Percentiles rank a stretch among this genome's conserved stretches.
Conservation (phyloP, 108 stramenopile species). For the Cyclotella sp. region DNA sequence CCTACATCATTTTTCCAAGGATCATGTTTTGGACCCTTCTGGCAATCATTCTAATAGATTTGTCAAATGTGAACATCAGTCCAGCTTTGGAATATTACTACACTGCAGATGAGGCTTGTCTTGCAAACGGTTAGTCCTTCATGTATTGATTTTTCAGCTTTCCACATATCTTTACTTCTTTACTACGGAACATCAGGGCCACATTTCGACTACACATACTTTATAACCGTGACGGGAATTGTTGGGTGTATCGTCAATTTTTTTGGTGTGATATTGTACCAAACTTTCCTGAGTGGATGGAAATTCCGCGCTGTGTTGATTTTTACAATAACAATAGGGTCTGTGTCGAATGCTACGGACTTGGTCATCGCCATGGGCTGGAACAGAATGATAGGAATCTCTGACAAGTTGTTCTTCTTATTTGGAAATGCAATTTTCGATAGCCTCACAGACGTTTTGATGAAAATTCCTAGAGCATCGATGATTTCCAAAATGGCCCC, state of each 20-base stretch:
- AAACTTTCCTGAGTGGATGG: slow-evolving; percentile 39
- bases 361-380: slow-evolving; percentile 49
- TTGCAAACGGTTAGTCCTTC: slow-evolving; percentile 23
- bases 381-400: slow-evolving; percentile 46
- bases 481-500: slow-evolving; percentile 36
- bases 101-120: slow-evolving; percentile 27
- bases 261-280: slow-evolving; percentile 40
- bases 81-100: slow-evolving; percentile 44
- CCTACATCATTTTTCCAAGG: slow-evolving; percentile 22
- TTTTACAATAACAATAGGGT: slow-evolving; percentile 43
- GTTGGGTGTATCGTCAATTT: slow-evolving; percentile 50
- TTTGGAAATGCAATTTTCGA: slow-evolving; percentile 49
- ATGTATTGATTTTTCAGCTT: too few relatives aligned
- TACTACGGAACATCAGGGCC: slow-evolving; percentile 16
- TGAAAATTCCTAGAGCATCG: slow-evolving; percentile 21
- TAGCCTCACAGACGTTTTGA: slow-evolving; percentile 30
- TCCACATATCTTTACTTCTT: too few relatives aligned
- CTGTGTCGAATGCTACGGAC: slow-evolving; percentile 37
- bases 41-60: slow-evolving; percentile 34
- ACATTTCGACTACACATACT: slow-evolving; percentile 50
- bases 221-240: slow-evolving; percentile 47
- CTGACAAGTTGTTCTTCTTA: slow-evolving; percentile 50
- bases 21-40: slow-evolving; percentile 35
- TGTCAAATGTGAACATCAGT: slow-evolving; percentile 26
- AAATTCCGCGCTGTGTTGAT: slow-evolving; percentile 43